Percentiles rank a stretch among this genome's conserved stretches.
phyloP scores from a whole-genome alignment of 345 rosid genomes.

The Lepidium didymum region DNA sequence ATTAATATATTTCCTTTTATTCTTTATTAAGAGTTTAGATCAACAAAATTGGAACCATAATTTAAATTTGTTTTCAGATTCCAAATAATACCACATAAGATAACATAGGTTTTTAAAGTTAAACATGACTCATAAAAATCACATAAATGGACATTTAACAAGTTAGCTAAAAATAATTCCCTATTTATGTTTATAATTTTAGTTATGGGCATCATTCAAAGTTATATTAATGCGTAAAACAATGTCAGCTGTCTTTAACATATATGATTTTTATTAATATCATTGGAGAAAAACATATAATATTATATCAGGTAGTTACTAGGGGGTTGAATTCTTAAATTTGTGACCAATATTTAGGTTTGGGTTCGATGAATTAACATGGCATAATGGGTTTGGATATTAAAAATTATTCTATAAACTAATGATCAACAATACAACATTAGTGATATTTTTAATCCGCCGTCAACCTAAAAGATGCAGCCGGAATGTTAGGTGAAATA shows the following conservation, averaged over 20 bases:
- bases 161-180: too few species aligned
- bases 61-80: too few species aligned
- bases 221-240: neutral
- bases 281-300: neutral
- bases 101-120: too few species aligned
- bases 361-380: constrained; percentile 25
- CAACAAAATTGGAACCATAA: too few species aligned
- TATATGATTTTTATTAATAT: neutral
- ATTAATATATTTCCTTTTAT: too few species aligned
- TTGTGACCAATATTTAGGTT: constrained; percentile 1
- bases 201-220: neutral
- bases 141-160: too few species aligned
- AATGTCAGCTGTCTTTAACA: constrained; percentile 3
- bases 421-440: neutral
- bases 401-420: neutral
- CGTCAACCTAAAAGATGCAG: constrained; percentile 2
- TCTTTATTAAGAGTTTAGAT: too few species aligned
- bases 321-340: constrained; percentile 5
- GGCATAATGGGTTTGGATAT: constrained; percentile 5
- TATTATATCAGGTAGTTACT: constrained; percentile 4
- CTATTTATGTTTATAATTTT: too few species aligned
- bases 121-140: too few species aligned
- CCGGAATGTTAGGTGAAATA: constrained; percentile 10
- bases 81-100: too few species aligned
- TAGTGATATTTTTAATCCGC: neutral